Evolutionary conservation across 2,329 filamentous ascomycete genomes (phyloP).

Genomic region (Aspergillus sp.): DNA sequence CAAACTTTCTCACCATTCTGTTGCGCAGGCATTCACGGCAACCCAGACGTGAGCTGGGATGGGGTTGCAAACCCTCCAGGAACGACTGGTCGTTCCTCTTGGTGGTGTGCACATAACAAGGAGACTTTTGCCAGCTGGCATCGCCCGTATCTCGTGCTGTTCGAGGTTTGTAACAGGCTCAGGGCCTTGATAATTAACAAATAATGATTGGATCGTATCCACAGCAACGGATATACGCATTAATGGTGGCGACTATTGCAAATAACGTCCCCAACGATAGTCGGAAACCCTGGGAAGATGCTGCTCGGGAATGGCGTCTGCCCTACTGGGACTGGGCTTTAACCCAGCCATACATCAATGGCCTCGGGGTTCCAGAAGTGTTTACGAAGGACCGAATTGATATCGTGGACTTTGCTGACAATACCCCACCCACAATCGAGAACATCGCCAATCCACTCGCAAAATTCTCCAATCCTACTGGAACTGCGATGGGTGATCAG

Average conservation of each 20-base stretch:
- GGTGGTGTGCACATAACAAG: not conserved
- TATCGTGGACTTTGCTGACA: too few relatives aligned
- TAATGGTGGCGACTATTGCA: too few relatives aligned
- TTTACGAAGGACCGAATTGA: conserved; percentile 10
- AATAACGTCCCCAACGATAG: too few relatives aligned
- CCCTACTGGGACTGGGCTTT: not conserved
- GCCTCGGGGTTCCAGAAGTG: not conserved
- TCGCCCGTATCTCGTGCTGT: conserved; percentile 10
- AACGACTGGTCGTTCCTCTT: not conserved
- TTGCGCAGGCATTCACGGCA: too few relatives aligned
- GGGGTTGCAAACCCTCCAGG: not conserved
- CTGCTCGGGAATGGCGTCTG: not conserved
- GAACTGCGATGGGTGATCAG: too few relatives aligned
- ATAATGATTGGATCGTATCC: too few relatives aligned
- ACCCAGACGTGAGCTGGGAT: too few relatives aligned
- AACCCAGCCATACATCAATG: not conserved
- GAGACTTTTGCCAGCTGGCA: not conserved
- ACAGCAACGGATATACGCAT: too few relatives aligned
- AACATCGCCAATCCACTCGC: too few relatives aligned
- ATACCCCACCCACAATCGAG: too few relatives aligned
- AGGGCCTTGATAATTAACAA: not conserved
- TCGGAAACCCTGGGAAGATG: not conserved
- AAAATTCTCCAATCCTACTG: too few relatives aligned
- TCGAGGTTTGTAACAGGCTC: not conserved
- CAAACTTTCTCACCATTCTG: too few relatives aligned